Evolutionary conservation across 345 rosid species (phyloP), one percentile per base, ranked within the genome.

Genomic region (Eutrema japonicum): DNA sequence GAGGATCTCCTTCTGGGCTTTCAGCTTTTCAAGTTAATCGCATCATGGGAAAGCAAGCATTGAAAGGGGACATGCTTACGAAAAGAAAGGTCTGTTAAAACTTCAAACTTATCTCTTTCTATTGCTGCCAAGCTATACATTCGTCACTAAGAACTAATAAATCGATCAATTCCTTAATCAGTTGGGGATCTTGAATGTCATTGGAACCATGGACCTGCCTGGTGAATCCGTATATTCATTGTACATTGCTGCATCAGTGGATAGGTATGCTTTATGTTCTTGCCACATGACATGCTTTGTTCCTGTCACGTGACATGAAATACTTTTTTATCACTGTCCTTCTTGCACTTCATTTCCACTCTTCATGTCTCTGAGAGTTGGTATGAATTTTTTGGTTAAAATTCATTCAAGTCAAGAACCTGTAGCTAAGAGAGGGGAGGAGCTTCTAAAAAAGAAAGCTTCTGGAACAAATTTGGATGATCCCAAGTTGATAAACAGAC

Each of bases 121-220:
- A 6, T 73, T 63, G 54, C 53, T 54, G 35, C 62, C 56, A 49
- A 68, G 70, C 45, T 18, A 50, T 76, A 46, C 36, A 59, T 35
- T 66, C 18, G 36, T 52, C 30, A 66, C 60, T 63, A 63, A 35
- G 51, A 55, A 36, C 48, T 13, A 33, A 14, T 55, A 9, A 43
- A 18, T 71, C 46, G 47, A 68, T 67, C 79, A 38, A 47, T 33
- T 37, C 22, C 43, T 29, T 68, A 73, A 70, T 77, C 85, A 93
- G 98, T 79, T 91, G 70, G 98, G 98, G 46, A 78, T 93, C 83
- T 83, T 93, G 84, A 91, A 89, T 88, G 92, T 91, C 70, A 72
- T 88, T 80, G 92, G 89, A 77, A 83, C 84, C 32, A 84, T 91
- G 90, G 88, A 88, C 76, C 83, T 91, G 41, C 74, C 72, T 72